Conservation (phyloP, 2,329 filamentous ascomycete genomes). For the Paracamarosporium sp. region DNA sequence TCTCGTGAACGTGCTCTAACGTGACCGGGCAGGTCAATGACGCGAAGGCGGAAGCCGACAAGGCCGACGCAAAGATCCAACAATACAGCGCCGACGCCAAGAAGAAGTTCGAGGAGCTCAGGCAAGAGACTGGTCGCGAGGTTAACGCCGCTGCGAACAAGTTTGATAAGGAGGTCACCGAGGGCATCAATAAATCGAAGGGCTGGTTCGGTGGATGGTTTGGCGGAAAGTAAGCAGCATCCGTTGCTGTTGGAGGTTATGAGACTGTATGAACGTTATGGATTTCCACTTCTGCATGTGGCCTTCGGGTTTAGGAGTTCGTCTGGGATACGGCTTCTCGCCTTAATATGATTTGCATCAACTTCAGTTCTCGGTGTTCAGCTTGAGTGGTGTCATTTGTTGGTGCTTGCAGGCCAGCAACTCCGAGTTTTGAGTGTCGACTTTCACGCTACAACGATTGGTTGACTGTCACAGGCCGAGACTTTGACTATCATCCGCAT, state of each 20-base stretch:
- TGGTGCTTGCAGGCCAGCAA: too few relatives aligned
- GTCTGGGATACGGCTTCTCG: conserved; percentile 19
- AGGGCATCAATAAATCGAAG: conserved; percentile 82
- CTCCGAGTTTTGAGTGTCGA: background rate
- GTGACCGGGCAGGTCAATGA: conserved; percentile 41
- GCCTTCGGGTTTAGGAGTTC: conserved; percentile 31
- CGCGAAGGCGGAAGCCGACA: conserved; percentile 60
- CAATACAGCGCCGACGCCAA: conserved; percentile 63
- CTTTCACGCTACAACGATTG: background rate
- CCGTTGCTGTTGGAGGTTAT: background rate
- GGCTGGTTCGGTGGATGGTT: conserved; percentile 86
- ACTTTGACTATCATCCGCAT: background rate
- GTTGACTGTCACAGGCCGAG: background rate
- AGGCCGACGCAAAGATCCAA: conserved; percentile 68
- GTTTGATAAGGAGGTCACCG: conserved; percentile 82
- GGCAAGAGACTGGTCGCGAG: conserved; percentile 67
- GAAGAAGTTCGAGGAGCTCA: conserved; percentile 65
- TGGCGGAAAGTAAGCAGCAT: conserved; percentile 59
- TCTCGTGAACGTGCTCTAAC: conserved; percentile 20
- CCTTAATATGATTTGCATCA: conserved; percentile 23
- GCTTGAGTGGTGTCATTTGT: too few relatives aligned
- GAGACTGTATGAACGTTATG: conserved; percentile 4
- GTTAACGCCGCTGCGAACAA: conserved; percentile 69
- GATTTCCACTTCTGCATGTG: conserved; percentile 25
- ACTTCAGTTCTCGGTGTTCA: background rate